These are phyloP conservation scores for Wickerhamiella infanticola DNA, from an alignment of 1,139 yeast genomes.

Conservation along the genomic window DNA sequence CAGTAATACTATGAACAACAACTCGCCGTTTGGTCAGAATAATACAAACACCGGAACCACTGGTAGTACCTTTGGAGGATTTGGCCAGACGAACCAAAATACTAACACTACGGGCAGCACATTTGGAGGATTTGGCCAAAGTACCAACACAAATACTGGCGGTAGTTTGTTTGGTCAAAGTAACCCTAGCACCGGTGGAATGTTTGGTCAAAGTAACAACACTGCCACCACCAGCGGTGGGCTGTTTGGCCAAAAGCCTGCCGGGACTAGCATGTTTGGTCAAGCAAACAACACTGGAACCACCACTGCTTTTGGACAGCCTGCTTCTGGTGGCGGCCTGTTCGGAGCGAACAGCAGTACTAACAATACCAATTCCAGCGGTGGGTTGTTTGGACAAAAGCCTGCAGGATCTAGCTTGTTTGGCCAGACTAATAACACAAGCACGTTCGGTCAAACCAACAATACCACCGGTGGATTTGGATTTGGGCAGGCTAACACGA, in stretches of 20 bases:
- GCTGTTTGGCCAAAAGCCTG: conserved; percentile 4
- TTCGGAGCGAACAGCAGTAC: conserved; percentile 6
- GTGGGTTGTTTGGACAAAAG: conserved; percentile 12
- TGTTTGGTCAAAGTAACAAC: conserved; percentile 15
- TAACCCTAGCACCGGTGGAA: conserved; percentile 12
- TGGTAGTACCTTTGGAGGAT: background rate
- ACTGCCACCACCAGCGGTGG: conserved; percentile 4
- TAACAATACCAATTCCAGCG: conserved; percentile 16
- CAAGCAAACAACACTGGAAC: conserved; percentile 7
- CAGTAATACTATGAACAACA: conserved; percentile 12
- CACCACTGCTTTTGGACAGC: conserved; percentile 16
- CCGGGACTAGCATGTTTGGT: background rate
- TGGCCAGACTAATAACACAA: conserved; percentile 3
- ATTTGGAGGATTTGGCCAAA: conserved; percentile 5
- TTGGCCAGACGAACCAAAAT: conserved; percentile 3
- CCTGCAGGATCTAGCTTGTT: too few relatives aligned
- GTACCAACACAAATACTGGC: conserved; percentile 10
- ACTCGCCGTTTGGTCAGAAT: conserved; percentile 20
- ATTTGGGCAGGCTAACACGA: conserved; percentile 10
- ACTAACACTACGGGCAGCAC: conserved; percentile 1
- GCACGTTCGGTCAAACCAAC: conserved; percentile 7
- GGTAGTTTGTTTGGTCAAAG: conserved; percentile 15
- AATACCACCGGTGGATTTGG: too few relatives aligned
- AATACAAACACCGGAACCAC: background rate
- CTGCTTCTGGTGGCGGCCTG: conserved; percentile 12